Evolutionary conservation across 768 basidiomycete species (phyloP), one percentile per base, ranked within the genome.

Genomic region (Pleurotus pulmonarius): DNA sequence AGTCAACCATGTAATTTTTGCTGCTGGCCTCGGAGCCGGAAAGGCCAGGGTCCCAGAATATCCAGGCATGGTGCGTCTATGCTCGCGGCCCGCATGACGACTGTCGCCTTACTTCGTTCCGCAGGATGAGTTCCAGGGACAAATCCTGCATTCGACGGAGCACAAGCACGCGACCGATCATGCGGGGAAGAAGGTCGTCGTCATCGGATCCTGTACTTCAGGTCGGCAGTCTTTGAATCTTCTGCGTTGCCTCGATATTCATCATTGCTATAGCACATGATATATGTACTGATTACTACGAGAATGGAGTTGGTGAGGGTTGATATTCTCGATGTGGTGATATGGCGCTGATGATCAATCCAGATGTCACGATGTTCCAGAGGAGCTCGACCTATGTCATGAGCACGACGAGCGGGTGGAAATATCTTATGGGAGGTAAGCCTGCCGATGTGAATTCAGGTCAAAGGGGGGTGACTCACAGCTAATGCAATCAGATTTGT

Each of bases 131-230:
- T 81, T 77, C 73, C 75, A 77, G 56, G 86, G 87, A 1, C 67
- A 74, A 41, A 61, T 75, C 5, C 37, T 81, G 6, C 87, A 88
- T 67, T 83, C 87, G 1, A 68, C 71, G 1, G 61, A 74, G 29
- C 80, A 82, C 63, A 73, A 73, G 24, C 73, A 69, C 9, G 80
- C 81, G 0, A 60, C 64, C 3, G 78, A 76, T 24, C 78, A 80
- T 60, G 60, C 68, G 3, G 84, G 85, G 6, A 86, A 87, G 69
- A 86, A 81, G 62, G 86, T 80, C 7, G 67, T 85, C 3, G 72
- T 87, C 18, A 70, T 88, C 15, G 87, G 87, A 11, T 76, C 86
- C 13, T 83, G 83, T 51, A 84, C 78, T 48, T 85, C 86, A 16
- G 74, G 75, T 75, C 41, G 24, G 62, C 40, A 3, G 29, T 5